Evolutionary conservation across 306 rosid genomes (phyloP), one percentile per base, ranked within the genome.

Genomic region (Begonia peltatifolia): DNA sequence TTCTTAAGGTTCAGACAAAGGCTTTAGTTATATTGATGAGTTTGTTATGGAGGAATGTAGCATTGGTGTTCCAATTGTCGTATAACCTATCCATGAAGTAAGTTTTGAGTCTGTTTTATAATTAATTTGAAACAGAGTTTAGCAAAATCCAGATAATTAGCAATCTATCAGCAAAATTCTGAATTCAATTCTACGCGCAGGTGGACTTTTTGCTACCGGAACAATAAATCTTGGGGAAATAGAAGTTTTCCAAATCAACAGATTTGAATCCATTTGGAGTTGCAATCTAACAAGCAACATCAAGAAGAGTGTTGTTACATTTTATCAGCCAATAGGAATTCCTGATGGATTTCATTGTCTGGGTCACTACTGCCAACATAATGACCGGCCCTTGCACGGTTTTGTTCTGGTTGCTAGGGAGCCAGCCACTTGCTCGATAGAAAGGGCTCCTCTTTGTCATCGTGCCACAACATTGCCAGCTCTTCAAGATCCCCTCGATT

Each of bases 281-380:
- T 61, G 75, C 74, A 66, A 58, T 61, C 57, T 20, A 42, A 47
- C 66, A n/a, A 58, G 47, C 52, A 68, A 71, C 66, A 69, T 54
- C 53, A 67, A 61, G 18, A 77, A 76, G 62, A 57, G 71, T 57
- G 69, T 74, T 57, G 69, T 74, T 60, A 53, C 77, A 47, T 85
- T 89, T 56, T 89, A 76, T 66, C 75, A 76, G 67, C 97, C 94
- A 10, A 73, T 56, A 12, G 78, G 69, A 54, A 67, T 85, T 55
- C 95, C 97, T 22, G 80, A 76, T 50, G 78, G 87, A 23, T 89
- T 82, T 54, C 79, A 61, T 61, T 57, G 80, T 55, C 78, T 89
- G 58, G 95, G 95, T 55, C 87, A 89, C 71, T 80, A 74, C 68
- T 85, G 90, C 72, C 95, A 82, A 60, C 72, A 64, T 42, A 72